Percentiles rank a stretch among this genome's conserved stretches.
Evolutionary conservation across 495 filamentous ascomycete species (phyloP).

Genomic region (Penicillium fimorum): DNA sequence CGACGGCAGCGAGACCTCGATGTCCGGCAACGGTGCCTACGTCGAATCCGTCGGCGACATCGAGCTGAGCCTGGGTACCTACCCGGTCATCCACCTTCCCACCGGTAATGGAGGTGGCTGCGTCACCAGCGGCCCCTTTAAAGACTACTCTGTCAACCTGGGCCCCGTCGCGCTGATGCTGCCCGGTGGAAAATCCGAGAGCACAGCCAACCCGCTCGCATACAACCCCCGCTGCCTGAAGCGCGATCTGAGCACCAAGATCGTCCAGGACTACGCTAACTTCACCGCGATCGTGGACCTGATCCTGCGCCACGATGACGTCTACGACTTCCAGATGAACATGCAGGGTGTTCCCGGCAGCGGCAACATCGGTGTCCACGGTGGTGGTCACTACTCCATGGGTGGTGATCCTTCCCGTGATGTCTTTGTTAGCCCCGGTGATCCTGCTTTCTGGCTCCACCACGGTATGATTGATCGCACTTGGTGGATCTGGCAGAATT

Average conservation of each 20-base stretch:
- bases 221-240: slow-evolving; percentile 66
- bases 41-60: slow-evolving; percentile 36
- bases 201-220: slow-evolving; percentile 24
- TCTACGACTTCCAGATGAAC: slow-evolving; percentile 52
- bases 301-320: slow-evolving; percentile 42
- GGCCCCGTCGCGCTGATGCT: slow-evolving; percentile 47
- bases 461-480: slow-evolving; percentile 68
- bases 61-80: slow-evolving; percentile 14
- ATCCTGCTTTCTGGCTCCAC: slow-evolving; percentile 68
- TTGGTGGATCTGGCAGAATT: slow-evolving; percentile 70
- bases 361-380: slow-evolving; percentile 56
- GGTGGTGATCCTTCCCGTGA: slow-evolving; percentile 62
- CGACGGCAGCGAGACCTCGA: slow-evolving; percentile 57
- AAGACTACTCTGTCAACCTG: slow-evolving; percentile 46
- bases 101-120: slow-evolving; percentile 64
- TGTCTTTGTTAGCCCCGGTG: slow-evolving; percentile 57
- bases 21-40: slow-evolving; percentile 60
- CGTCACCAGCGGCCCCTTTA: slow-evolving; percentile 59
- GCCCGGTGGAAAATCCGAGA: slow-evolving; percentile 21
- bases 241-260: slow-evolving; percentile 57
- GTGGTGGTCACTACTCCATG: slow-evolving; percentile 62
- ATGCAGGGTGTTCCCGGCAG: slow-evolving; percentile 51
- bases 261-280: slow-evolving; percentile 49
- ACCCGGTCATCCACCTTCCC: slow-evolving; percentile 33
- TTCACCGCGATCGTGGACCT: slow-evolving; percentile 47